Evolutionary conservation across 257 asterid genomes (phyloP).

Genomic region (Solanum dulcamara): DNA sequence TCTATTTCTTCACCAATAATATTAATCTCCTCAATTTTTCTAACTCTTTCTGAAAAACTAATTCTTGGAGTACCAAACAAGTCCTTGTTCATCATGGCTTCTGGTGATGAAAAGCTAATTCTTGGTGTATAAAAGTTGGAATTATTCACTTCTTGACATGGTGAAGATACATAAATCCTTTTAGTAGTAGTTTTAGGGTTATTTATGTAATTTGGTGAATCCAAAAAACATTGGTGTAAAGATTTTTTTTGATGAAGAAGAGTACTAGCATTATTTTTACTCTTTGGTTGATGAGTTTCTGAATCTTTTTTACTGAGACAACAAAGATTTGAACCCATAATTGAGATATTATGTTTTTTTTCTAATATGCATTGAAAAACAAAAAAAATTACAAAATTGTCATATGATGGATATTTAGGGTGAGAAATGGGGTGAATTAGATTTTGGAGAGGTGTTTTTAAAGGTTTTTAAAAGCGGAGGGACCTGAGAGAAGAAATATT

Average conservation of each 20-base stretch:
- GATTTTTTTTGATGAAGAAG: background rate
- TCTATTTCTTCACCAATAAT: background rate
- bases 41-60: conserved; percentile 16
- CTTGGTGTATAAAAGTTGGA: background rate
- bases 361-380: background rate
- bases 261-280: background rate
- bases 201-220: background rate
- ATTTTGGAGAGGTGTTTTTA: background rate
- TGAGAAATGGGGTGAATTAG: background rate
- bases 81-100: background rate
- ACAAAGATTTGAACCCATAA: background rate
- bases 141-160: background rate
- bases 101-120: conserved; percentile 23
- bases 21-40: conserved; percentile 1
- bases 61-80: conserved; percentile 15
- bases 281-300: background rate
- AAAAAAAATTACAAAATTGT: background rate
- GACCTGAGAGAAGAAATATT: background rate
- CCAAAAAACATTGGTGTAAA: background rate
- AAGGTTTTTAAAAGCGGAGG: background rate
- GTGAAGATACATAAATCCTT: background rate
- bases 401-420: background rate
- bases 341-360: background rate
- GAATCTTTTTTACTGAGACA: background rate
- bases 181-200: background rate